A percentile compares a stretch with the other conserved stretches of the same genome.
phyloP scores from a whole-genome alignment of 306 rosid genomes.

The Casuarina cunninghamiana region DNA sequence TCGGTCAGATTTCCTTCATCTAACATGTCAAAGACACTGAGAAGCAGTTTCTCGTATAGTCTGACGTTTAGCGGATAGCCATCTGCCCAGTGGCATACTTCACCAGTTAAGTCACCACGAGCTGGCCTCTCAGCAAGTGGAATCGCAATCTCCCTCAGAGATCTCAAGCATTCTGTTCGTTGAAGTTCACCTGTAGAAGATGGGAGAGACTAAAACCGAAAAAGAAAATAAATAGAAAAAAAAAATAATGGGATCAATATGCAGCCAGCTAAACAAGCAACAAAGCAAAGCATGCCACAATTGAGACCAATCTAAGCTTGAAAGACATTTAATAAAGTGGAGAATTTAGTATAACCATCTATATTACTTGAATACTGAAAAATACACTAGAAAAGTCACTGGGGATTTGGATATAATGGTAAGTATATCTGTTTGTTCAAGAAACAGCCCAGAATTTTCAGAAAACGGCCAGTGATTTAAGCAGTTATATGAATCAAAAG shows the following conservation, averaged over 20 bases:
- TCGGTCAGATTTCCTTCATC: constrained; percentile 94
- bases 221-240: constrained; percentile 21
- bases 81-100: constrained; percentile 99
- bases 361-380: background rate
- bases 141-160: constrained; percentile 77
- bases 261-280: background rate
- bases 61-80: constrained; percentile 90
- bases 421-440: background rate
- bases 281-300: constrained; percentile 15
- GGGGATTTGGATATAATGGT: background rate
- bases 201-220: constrained; percentile 70
- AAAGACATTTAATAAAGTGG: background rate
- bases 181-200: constrained; percentile 87
- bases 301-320: background rate
- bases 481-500: background rate
- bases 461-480: background rate
- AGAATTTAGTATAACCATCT: background rate
- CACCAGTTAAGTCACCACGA: constrained; percentile 97
- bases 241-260: background rate
- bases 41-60: constrained; percentile 89
- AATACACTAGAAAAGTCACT: background rate
- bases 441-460: background rate
- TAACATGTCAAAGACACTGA: constrained; percentile 91
- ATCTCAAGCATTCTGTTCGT: constrained; percentile 87
- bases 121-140: constrained; percentile 97